Conservation (phyloP, 805 yeast species). For the Candida argentea region DNA sequence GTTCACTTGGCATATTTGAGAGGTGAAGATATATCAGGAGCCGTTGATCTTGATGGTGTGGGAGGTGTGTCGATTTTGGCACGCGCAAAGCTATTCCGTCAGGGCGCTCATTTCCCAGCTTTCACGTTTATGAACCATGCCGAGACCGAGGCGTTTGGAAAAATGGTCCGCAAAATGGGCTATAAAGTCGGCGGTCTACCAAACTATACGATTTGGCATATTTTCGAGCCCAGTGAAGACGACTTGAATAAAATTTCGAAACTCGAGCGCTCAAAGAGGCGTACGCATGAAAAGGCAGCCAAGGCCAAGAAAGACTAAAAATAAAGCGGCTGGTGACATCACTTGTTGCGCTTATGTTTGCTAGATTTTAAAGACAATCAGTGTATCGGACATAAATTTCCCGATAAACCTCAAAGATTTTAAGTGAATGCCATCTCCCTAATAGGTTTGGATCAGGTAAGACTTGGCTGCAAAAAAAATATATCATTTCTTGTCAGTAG, state of each 20-base stretch:
- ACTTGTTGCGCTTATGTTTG: too few relatives aligned
- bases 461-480: slow-evolving; percentile 4
- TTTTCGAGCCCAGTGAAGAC: slow-evolving; percentile 82
- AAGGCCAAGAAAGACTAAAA: slow-evolving; percentile 17
- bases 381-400: background rate
- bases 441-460: too few relatives aligned
- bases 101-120: slow-evolving; percentile 79
- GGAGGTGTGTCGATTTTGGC: slow-evolving; percentile 82
- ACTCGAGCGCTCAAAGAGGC: slow-evolving; percentile 56
- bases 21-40: slow-evolving; percentile 50
- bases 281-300: too few relatives aligned
- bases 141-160: slow-evolving; percentile 82
- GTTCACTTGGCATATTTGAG: slow-evolving; percentile 70
- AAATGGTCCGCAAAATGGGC: slow-evolving; percentile 71
- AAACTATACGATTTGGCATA: slow-evolving; percentile 92
- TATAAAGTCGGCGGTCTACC: slow-evolving; percentile 81
- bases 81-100: slow-evolving; percentile 62
- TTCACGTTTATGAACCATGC: slow-evolving; percentile 79
- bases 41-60: slow-evolving; percentile 71
- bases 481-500: slow-evolving; percentile 28
- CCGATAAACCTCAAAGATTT: background rate
- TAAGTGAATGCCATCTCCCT: background rate
- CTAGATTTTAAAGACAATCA: too few relatives aligned
- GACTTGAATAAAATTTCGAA: slow-evolving; percentile 62
- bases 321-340: background rate